Evolutionary conservation across 2,329 filamentous ascomycete genomes (phyloP).

Genomic region (Alternaria ventricosa): DNA sequence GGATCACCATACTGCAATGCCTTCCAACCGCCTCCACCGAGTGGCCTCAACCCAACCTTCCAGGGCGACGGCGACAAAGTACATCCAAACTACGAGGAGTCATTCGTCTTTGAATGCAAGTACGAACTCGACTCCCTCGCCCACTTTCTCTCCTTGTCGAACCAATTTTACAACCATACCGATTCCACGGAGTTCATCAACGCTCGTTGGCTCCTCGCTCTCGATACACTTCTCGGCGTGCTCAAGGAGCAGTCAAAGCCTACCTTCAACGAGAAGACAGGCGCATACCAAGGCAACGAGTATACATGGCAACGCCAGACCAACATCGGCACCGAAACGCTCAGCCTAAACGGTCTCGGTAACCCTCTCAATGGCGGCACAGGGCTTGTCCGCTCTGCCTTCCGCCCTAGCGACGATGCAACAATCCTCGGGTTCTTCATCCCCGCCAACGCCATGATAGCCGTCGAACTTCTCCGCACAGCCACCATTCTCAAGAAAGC

Average conservation of each 20-base stretch:
- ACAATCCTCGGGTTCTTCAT: slow-evolving; percentile 95
- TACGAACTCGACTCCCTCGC: slow-evolving; percentile 97
- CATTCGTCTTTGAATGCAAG: slow-evolving; percentile 94
- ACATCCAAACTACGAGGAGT: slow-evolving; percentile 84
- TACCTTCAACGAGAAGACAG: slow-evolving; percentile 76
- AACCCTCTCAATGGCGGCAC: slow-evolving; percentile 88
- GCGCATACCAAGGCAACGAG: slow-evolving; percentile 70
- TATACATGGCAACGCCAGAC: slow-evolving; percentile 90
- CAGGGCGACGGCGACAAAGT: slow-evolving; percentile 86
- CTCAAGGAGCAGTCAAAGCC: slow-evolving; percentile 79
- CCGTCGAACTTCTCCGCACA: slow-evolving; percentile 80
- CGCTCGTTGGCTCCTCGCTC: slow-evolving; percentile 76
- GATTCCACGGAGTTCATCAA: slow-evolving; percentile 80
- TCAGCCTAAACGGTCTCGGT: slow-evolving; percentile 81
- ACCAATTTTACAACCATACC: slow-evolving; percentile 85
- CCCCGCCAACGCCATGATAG: slow-evolving; percentile 95
- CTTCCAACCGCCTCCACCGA: slow-evolving; percentile 91
- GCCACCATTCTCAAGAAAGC: slow-evolving; percentile 70
- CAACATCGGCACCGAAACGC: slow-evolving; percentile 84
- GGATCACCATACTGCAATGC: slow-evolving; percentile 97
- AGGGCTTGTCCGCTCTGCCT: slow-evolving; percentile 86
- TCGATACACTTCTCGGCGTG: slow-evolving; percentile 76
- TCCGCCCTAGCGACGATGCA: slow-evolving; percentile 93
- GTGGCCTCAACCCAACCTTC: slow-evolving; percentile 71
- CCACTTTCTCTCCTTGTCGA: slow-evolving; percentile 83